phyloP scores from a whole-genome alignment of 345 rosid genomes.

The Rhizophora apiculata region DNA sequence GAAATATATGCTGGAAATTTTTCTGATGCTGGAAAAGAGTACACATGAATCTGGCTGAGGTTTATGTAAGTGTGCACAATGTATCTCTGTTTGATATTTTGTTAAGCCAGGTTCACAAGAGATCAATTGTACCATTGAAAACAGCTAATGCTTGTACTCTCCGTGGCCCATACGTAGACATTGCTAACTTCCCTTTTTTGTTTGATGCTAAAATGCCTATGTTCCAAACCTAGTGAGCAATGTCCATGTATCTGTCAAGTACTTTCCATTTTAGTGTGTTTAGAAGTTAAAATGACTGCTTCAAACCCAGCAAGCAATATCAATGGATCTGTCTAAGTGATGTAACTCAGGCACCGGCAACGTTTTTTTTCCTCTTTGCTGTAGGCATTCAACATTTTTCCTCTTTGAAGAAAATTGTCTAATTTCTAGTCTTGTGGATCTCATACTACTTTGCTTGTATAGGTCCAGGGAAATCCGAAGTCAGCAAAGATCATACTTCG shows the following conservation, averaged over 20 bases:
- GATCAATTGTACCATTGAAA: slow-evolving; percentile 13
- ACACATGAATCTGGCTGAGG: slow-evolving; percentile 48
- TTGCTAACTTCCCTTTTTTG: neutral
- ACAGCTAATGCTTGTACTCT: slow-evolving; percentile 12
- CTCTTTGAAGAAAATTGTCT: neutral
- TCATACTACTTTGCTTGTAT: slow-evolving; percentile 20
- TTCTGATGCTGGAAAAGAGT: slow-evolving; percentile 60
- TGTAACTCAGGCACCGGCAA: neutral
- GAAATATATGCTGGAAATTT: slow-evolving; percentile 45
- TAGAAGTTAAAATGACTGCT: neutral
- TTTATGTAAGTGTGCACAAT: slow-evolving; percentile 52
- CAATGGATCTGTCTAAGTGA: neutral
- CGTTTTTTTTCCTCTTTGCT: neutral
- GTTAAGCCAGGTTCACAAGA: slow-evolving; percentile 5
- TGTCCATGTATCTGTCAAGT: too few relatives aligned
- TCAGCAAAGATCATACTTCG: slow-evolving; percentile 43
- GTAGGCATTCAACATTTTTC: neutral
- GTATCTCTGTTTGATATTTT: slow-evolving; percentile 7
- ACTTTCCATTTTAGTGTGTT: too few relatives aligned
- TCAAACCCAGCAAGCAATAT: slow-evolving; percentile 8
- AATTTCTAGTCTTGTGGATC: neutral
- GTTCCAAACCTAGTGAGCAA: slow-evolving; percentile 2
- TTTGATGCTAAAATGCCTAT: neutral
- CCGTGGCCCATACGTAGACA: neutral
- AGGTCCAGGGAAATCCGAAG: slow-evolving; percentile 58